A percentile compares a stretch with the other conserved stretches of the same genome.
Evolutionary conservation across 2,329 filamentous ascomycete genomes (phyloP).

Genomic region (Fusarium graminum): DNA sequence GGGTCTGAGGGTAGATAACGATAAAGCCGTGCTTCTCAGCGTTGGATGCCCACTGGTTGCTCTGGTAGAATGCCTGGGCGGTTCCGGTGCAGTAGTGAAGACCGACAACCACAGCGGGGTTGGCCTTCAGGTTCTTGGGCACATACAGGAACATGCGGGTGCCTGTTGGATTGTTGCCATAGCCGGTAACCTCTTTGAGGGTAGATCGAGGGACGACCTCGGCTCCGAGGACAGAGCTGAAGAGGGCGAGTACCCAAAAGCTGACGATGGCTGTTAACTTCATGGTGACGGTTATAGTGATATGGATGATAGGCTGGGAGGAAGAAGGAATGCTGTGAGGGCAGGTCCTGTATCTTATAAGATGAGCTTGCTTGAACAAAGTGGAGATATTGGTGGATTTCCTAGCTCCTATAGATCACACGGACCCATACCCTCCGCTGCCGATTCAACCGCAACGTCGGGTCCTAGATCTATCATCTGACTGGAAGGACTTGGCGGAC

Average conservation of each 20-base stretch:
- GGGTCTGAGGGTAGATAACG: constrained; percentile 25
- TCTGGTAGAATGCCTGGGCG: constrained; percentile 11
- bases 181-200: constrained; percentile 13
- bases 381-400: constrained; percentile 2
- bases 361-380: not conserved
- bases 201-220: constrained; percentile 14
- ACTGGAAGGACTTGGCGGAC: not conserved
- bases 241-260: constrained; percentile 19
- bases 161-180: constrained; percentile 23
- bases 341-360: not conserved
- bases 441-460: constrained; percentile 1
- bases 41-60: constrained; percentile 20
- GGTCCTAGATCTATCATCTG: not conserved
- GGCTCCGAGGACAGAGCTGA: constrained; percentile 12
- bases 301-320: not conserved
- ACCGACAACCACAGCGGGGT: constrained; percentile 26
- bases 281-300: not conserved
- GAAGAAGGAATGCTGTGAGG: not conserved
- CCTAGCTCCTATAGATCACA: constrained; percentile 13
- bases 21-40: constrained; percentile 29
- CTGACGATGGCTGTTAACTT: constrained; percentile 25
- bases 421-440: constrained; percentile 29
- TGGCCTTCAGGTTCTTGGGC: constrained; percentile 16
- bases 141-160: constrained; percentile 27
- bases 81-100: constrained; percentile 20